Base-by-base conservation (phyloP, 192 early-diverging fungal species). In the Coemansia sp. region DNA sequence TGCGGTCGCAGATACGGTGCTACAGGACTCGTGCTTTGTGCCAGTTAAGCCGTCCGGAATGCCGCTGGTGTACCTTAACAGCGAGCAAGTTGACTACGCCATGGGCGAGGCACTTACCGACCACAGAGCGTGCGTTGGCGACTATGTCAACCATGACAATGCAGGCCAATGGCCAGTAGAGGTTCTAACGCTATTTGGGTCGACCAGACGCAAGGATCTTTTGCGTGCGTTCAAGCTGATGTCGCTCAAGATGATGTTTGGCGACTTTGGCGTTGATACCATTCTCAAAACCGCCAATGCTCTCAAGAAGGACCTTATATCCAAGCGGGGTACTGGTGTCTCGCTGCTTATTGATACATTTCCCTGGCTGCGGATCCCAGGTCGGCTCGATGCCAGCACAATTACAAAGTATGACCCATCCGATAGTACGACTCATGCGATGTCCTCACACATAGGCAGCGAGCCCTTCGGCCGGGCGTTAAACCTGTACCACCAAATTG, bases 321-420 rank as follows among this genome's bases (percentile, higher is more conserved):
- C 65, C 29, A 36, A 7, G 27, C 66, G 61, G 45, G 74, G 68
- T 29, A 77, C 75, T 1, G 63, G 56, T 4, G 31, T 46, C 16
- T 77, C 79, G 35, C 68, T 77, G 27, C 79, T 82, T 14, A 77
- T 82, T 3, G 79, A 82, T 59, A 71, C 71, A 6, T 77, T 74
- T 24, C 72, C 66, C 19, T 82, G 79, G 79, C 72, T 82, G 29
- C 68, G 79, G 40, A 57, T 59, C 16, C 75, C 79, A 16, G 79
- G 79, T 1, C 37, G 62, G 10, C 64, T 77, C 24, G 79, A 82
- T 42, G 74, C 74, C 34, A 61, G 64, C n/a, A 41, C 73, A 6
- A 59, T 81, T 16, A 67, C 48, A 37, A 59, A 44, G 11, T 29
- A 37, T 16, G 59, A 62, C 16, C 41, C 59, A 5, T 33, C 51